Percentiles rank a stretch among this genome's conserved stretches.
phyloP scores from a whole-genome alignment of 305 asterid genomes.

The Solanum aculeatissimum region DNA sequence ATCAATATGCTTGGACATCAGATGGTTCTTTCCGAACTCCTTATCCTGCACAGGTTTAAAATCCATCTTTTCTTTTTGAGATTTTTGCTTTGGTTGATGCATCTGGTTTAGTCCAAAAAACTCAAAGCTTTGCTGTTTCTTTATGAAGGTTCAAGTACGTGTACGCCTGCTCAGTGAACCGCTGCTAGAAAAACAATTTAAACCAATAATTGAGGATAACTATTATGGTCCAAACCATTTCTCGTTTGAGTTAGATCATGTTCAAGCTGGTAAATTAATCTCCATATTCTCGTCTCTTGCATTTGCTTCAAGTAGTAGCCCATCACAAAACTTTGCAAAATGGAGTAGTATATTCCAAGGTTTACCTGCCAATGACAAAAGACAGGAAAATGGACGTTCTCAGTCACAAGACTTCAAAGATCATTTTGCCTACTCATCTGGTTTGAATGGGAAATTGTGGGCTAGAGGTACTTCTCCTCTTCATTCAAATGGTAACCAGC shows the following conservation, averaged over 20 bases:
- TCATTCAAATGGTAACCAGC: conserved; percentile 17
- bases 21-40: conserved; percentile 61
- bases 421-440: conserved; percentile 16
- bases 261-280: conserved; percentile 56
- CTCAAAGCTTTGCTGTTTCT: neutral
- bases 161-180: conserved; percentile 44
- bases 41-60: conserved; percentile 75
- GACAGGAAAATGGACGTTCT: conserved; percentile 19
- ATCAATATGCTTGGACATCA: conserved; percentile 82
- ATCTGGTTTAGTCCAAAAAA: neutral
- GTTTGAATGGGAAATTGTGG: conserved; percentile 19
- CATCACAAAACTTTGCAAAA: conserved; percentile 12
- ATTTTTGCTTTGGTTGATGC: neutral
- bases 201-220: conserved; percentile 62
- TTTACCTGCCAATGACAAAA: conserved; percentile 18
- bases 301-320: conserved; percentile 24
- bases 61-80: neutral
- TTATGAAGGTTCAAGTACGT: conserved; percentile 60
- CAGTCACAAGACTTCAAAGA: conserved; percentile 13
- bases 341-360: conserved; percentile 1
- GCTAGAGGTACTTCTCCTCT: conserved; percentile 18
- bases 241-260: conserved; percentile 83
- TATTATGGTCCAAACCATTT: conserved; percentile 45
- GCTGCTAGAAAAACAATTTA: conserved; percentile 48
- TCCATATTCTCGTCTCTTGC: conserved; percentile 41